Base-by-base conservation (phyloP, 2,329 filamentous ascomycete species). In the Tolypocladium pustulatum region DNA sequence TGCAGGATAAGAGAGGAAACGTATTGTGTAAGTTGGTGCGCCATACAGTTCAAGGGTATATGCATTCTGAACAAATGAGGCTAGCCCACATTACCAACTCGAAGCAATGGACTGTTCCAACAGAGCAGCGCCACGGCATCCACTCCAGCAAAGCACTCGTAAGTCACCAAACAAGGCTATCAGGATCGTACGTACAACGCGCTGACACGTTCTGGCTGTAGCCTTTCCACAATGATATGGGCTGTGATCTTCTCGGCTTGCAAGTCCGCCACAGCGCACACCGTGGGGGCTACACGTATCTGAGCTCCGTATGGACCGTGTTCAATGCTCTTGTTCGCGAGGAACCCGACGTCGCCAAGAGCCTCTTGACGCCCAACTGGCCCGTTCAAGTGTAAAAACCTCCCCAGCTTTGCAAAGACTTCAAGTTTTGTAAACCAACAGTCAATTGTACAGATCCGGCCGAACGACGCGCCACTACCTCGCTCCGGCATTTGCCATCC, bases 181-280 rank as follows among this genome's bases (percentile, higher is more conserved):
- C 52, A 20, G 17, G 15, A 34, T 6, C 20, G 20, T n/a, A 52
- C 13, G 10, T 22, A 52, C 4, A 30, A 52, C 10, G 17, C 34
- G 56, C 56, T 56, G 25, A 59, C 20, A 54, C 57, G 63, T 32
- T 58, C 52, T 46, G 38, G 7, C 37, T 55, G 34, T 22, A 79
- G 76, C 74, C 78, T 2, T 81, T 78, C 66, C 78, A 81, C 60
- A 78, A 67, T 55, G 78, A 81, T 62, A 80, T 81, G 77, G 78
- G 78, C n/a, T 73, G 74, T 34, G 78, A 80, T 49, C 70, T 80
- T 15, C 66, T 81, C 1, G 73, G 74, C 2, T 73, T 81, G 8
- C 78, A 81, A 60, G 72, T 79, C 34, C 75, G 78, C 22, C 69
- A 76, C 46, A 67, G 68, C 41, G 77, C 78, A 6, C 65, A 70